Conservation (phyloP, 2,329 filamentous ascomycete species). For the Rutstroemia sp. region DNA sequence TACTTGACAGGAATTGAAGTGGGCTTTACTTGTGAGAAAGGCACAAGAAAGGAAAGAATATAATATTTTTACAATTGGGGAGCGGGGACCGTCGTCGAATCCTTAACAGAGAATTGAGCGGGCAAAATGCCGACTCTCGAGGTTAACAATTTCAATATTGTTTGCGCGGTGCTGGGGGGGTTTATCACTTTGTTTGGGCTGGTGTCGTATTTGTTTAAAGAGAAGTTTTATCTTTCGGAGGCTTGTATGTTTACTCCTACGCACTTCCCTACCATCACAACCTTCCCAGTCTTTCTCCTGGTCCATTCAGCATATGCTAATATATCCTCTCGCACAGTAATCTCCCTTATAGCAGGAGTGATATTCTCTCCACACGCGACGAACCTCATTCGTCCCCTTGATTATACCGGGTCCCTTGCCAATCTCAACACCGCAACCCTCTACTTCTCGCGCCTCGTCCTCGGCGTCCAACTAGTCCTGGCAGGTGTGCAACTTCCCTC, state of each 20-base stretch:
- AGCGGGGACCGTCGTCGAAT: no score
- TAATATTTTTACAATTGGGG: no score
- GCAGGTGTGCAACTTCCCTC: slow-evolving; percentile 83
- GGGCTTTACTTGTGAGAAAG: no score
- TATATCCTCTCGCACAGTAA: slow-evolving; percentile 47
- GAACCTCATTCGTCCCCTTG: slow-evolving; percentile 66
- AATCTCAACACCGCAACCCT: slow-evolving; percentile 68
- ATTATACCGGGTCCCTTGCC: slow-evolving; percentile 57
- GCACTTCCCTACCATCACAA: neutral
- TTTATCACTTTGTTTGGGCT: slow-evolving; percentile 88
- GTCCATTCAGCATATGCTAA: neutral
- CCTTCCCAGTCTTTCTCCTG: no score
- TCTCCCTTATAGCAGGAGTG: slow-evolving; percentile 73
- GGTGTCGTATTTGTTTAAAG: slow-evolving; percentile 83
- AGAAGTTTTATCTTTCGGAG: slow-evolving; percentile 86
- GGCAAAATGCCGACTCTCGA: slow-evolving; percentile 39
- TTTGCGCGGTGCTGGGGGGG: slow-evolving; percentile 64
- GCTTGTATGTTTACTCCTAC: slow-evolving; percentile 50
- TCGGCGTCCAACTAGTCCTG: slow-evolving; percentile 84
- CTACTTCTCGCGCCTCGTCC: slow-evolving; percentile 77
- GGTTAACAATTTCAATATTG: slow-evolving; percentile 46
- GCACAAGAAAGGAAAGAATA: no score
- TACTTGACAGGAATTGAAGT: neutral
- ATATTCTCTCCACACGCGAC: slow-evolving; percentile 71
- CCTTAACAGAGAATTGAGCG: neutral